phyloP scores from a whole-genome alignment of 1,284 basidiomycete species.

The Pholiota adiposa region DNA sequence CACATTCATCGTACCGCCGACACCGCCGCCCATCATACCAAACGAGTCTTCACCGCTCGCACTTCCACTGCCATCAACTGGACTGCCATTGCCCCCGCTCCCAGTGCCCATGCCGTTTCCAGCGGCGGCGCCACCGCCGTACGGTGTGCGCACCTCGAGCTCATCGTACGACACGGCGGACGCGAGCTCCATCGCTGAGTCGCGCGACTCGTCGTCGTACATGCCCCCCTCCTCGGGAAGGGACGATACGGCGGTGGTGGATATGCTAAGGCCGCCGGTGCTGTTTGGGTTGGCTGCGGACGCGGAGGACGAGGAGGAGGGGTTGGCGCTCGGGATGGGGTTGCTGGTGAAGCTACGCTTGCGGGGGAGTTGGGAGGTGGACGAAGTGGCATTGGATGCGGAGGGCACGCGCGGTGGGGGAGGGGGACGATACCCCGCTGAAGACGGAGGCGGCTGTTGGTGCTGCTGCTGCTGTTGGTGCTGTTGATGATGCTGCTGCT shows the following conservation, averaged over 20 bases:
- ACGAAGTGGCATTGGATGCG: constrained; percentile 10
- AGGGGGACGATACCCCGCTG: constrained; percentile 29
- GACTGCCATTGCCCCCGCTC: constrained; percentile 45
- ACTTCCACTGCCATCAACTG: constrained; percentile 57
- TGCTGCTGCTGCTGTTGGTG: not conserved
- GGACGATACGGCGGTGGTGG: constrained; percentile 21
- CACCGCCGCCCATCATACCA: constrained; percentile 28
- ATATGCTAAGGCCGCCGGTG: constrained; percentile 21
- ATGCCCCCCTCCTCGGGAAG: constrained; percentile 36
- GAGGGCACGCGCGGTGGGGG: constrained; percentile 31
- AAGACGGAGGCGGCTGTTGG: constrained; percentile 31
- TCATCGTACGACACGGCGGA: constrained; percentile 45
- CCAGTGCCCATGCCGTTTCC: constrained; percentile 26
- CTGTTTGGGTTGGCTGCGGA: constrained; percentile 14
- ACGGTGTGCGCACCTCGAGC: constrained; percentile 43
- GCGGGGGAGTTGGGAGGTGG: constrained; percentile 34
- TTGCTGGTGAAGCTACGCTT: constrained; percentile 63
- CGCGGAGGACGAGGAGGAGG: constrained; percentile 29
- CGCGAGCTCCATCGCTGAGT: constrained; percentile 39
- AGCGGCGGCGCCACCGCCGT: constrained; percentile 26
- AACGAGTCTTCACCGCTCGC: constrained; percentile 47
- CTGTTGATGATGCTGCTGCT: constrained; percentile 3
- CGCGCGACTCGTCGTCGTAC: constrained; percentile 43
- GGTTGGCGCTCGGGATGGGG: constrained; percentile 6
- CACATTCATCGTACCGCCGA: constrained; percentile 50